phyloP scores from a whole-genome alignment of 805 yeast species.

The Candida orba region DNA sequence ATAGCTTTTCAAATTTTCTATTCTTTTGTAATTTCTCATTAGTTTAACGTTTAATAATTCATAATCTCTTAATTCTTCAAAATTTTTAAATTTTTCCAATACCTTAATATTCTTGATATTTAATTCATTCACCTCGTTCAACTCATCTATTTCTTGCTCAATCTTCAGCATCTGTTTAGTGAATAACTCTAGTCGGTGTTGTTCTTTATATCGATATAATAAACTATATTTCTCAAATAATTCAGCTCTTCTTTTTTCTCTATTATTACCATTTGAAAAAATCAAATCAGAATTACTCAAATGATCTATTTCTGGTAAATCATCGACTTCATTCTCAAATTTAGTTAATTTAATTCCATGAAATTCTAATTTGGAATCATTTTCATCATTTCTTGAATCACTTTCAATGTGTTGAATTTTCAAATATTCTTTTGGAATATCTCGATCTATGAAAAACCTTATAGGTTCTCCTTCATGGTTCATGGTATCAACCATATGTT shows the following conservation, averaged over 20 bases:
- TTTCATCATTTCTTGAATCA: not conserved
- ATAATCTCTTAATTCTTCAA: slow-evolving; percentile 28
- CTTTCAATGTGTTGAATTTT: not conserved
- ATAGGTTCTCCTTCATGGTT: not conserved
- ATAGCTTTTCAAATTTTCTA: slow-evolving; percentile 21
- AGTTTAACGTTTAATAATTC: slow-evolving; percentile 24
- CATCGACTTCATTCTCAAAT: too few species aligned
- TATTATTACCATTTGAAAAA: slow-evolving; percentile 24
- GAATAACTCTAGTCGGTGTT: slow-evolving; percentile 7
- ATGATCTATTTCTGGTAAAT: not conserved
- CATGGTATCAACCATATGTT: not conserved
- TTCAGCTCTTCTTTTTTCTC: slow-evolving; percentile 23
- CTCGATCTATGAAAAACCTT: slow-evolving; percentile 5
- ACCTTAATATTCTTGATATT: slow-evolving; percentile 3
- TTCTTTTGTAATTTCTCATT: slow-evolving; percentile 20
- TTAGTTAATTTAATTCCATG: too few species aligned
- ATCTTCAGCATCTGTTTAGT: slow-evolving; percentile 2
- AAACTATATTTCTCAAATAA: slow-evolving; percentile 18
- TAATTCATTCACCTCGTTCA: slow-evolving; percentile 6
- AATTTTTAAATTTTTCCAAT: slow-evolving; percentile 21
- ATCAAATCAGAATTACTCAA: slow-evolving; percentile 10
- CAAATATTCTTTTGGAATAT: not conserved
- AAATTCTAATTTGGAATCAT: too few species aligned
- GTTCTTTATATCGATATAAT: slow-evolving; percentile 14
- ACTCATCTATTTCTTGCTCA: not conserved